Base-by-base conservation (phyloP, 1,284 basidiomycete species). In the Fomes fomentarius region DNA sequence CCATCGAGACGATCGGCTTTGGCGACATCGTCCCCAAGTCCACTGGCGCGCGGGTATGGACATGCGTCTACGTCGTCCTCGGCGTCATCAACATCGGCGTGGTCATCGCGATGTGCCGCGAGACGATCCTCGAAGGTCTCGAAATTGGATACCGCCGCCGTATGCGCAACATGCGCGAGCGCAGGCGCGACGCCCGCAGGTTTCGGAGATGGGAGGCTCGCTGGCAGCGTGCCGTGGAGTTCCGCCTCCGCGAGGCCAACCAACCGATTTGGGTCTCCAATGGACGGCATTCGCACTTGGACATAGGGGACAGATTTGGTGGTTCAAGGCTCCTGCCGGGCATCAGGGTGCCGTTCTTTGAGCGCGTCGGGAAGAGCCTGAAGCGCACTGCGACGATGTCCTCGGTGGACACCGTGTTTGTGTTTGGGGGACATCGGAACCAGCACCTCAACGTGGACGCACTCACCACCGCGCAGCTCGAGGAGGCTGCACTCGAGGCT, bases 1-100 rank as follows among this genome's bases (percentile, higher is more conserved):
- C 86, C 4, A 84, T 91, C 47, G 82, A 89, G 66, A 88, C 87
- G 2, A 83, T 93, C 33, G 91, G 91, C 0, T 92, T 93, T 63
- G 92, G 92, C 10, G 91, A 94, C 66, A 85, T 93, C 41, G 69
- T 75, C 4, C 87, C 89, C 0, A 52, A 52, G 6, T 73, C 72
- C 1, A 70, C 79, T 2, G 76, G 74, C 1, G 74, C 80, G 3
- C 81, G 82, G 15, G 61, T 85, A 10, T 87, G 88, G 60, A 74
- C 79, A 0, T 83, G 82, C 62, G 61, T 81, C 47, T 89, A 87
- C 57, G 74, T 80, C 24, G 74, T 76, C 0, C 70, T 84, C 22
- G 87, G 86, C n/a, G 78, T 89, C 46, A 45, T 88, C 54, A 83
- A 77, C 54, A 71, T 90, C 47, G 87, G 83, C 25, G 71, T 92